Evolutionary conservation across 2,329 filamentous ascomycete genomes (phyloP).

Genomic region (Nannizzia gypsea): DNA sequence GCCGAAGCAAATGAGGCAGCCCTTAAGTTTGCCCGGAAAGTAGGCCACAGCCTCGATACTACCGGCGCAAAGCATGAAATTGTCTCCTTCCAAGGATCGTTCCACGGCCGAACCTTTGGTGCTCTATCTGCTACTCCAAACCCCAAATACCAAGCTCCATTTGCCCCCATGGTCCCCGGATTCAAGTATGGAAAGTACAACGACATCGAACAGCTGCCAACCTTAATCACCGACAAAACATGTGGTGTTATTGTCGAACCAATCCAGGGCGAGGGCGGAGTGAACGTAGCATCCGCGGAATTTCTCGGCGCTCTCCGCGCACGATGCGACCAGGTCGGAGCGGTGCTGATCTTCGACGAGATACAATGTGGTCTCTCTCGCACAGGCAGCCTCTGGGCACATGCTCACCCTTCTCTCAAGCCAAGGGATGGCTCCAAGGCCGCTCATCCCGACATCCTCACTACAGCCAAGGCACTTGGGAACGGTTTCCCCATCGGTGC

Average conservation of each 20-base stretch:
- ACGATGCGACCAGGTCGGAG: conserved; percentile 75
- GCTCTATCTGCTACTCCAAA: conserved; percentile 91
- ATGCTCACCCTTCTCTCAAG: conserved; percentile 53
- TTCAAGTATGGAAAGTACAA: conserved; percentile 83
- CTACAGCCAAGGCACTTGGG: conserved; percentile 87
- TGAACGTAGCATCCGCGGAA: conserved; percentile 68
- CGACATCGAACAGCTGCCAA: conserved; percentile 58
- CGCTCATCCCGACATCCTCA: conserved; percentile 87
- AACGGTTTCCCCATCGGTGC: conserved; percentile 95
- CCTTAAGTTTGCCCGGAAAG: conserved; percentile 92
- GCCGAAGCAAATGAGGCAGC: conserved; percentile 96
- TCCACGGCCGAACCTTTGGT: conserved; percentile 96
- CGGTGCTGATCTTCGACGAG: conserved; percentile 87
- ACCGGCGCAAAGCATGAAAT: conserved; percentile 66
- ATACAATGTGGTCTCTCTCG: conserved; percentile 89
- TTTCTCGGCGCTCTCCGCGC: conserved; percentile 76
- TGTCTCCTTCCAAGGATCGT: conserved; percentile 81
- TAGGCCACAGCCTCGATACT: conserved; percentile 62
- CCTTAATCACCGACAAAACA: conserved; percentile 69
- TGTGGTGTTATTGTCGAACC: conserved; percentile 95
- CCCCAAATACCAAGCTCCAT: conserved; percentile 92
- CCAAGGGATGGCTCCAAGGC: conserved; percentile 38
- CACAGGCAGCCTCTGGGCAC: conserved; percentile 85
- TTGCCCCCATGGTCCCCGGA: conserved; percentile 88
- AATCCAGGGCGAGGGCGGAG: conserved; percentile 92